Evolutionary conservation across 495 filamentous ascomycete genomes (phyloP).

Genomic region (Cenococcum geophilum): DNA sequence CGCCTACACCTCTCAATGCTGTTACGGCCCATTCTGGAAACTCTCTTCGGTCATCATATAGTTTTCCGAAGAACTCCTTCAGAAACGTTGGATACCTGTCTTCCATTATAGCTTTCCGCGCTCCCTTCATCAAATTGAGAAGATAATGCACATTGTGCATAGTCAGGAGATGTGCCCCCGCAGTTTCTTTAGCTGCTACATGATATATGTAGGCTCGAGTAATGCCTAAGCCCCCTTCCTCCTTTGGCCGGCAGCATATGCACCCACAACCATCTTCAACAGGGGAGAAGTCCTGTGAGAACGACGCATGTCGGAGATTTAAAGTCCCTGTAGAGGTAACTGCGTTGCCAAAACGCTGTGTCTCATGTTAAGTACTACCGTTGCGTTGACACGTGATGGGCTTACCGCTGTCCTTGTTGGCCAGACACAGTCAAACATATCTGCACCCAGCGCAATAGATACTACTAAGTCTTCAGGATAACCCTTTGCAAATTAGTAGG

Average conservation of each 20-base stretch:
- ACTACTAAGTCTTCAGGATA: constrained; percentile 95
- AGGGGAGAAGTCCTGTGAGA: constrained; percentile 71
- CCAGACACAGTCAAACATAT: constrained; percentile 99
- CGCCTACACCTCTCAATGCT: constrained; percentile 75
- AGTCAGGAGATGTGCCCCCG: constrained; percentile 86
- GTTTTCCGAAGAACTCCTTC: constrained; percentile 63
- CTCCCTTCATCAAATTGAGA: constrained; percentile 69
- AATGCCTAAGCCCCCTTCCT: constrained; percentile 71
- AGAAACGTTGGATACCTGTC: constrained; percentile 77
- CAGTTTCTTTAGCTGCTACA: constrained; percentile 87
- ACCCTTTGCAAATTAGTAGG: constrained; percentile 45
- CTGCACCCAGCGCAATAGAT: constrained; percentile 83
- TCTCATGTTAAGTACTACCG: not conserved
- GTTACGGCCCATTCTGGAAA: constrained; percentile 80
- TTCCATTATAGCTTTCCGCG: constrained; percentile 71
- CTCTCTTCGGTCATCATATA: constrained; percentile 61
- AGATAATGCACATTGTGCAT: constrained; percentile 94
- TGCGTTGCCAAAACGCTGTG: constrained; percentile 81
- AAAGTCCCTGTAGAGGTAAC: constrained; percentile 73
- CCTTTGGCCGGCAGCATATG: constrained; percentile 61
- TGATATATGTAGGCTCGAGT: constrained; percentile 89
- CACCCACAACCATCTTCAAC: constrained; percentile 79
- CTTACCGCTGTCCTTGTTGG: constrained; percentile 82
- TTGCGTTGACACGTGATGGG: not conserved
- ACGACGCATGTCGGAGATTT: constrained; percentile 73